Evolutionary conservation across 768 basidiomycete species (phyloP), one percentile per base, ranked within the genome.

Genomic region (Ramaria sp.): DNA sequence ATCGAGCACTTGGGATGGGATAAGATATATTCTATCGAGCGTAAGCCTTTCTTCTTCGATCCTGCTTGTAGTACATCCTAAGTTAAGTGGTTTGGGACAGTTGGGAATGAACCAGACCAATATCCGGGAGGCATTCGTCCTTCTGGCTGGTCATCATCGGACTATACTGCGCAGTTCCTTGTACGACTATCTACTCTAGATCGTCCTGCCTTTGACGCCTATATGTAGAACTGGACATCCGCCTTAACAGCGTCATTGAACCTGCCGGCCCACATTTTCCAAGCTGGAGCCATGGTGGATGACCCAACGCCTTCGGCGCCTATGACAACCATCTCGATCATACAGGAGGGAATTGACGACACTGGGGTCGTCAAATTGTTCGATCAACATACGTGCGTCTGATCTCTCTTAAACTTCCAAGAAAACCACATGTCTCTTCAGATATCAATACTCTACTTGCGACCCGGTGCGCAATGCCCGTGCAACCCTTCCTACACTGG

Each of bases 361-460:
- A 49, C 63, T 20, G 59, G 62, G 24, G 59, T 55, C 17, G 59
- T 70, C 47, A 64, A 67, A 54, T 46, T 67, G 13, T 70, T 67
- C 51, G 64, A 64, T 10, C 68, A 68, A 45, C 68, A 71, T 56
- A 68, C 67, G 63, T 63, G 58, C 9, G 59, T 30, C 24, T 13
- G 6, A 30, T 24, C 7, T 27, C 9, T 49, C 10, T 33, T 1
- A 27, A 47, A 17, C n/a, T n/a, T n/a, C n/a, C n/a, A n/a, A 47
- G 2, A 42, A 24, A 4, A 22, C 22, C 53, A 17, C 22, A 41
- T 6, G 31, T 45, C 53, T 20, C 22, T 2, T 37, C 34, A 49
- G 66, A 47, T 69, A 69, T 54, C 68, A 68, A 55, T 70, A 70
- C 53, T 70, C 69, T 22, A 68, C 69, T 20, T 71, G 70, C 60